phyloP scores from a whole-genome alignment of 371 early-diverging fungal genomes.

The Funneliformis caledonium region DNA sequence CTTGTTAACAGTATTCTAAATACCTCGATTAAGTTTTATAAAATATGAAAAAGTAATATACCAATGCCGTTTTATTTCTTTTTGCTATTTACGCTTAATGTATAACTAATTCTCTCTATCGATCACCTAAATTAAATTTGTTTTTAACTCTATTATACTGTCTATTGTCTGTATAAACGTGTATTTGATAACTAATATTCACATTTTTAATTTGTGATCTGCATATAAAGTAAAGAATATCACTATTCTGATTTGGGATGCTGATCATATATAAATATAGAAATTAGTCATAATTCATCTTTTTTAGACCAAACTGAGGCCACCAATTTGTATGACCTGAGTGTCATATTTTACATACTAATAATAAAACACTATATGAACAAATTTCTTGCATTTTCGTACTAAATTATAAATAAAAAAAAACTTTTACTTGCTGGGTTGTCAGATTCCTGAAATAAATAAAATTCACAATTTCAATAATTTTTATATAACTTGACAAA shows the following conservation, averaged over 20 bases:
- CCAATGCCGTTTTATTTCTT: no score
- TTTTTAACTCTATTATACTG: no score
- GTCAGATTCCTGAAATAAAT: not conserved
- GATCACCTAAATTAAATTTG: no score
- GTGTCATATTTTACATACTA: not conserved
- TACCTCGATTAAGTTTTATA: no score
- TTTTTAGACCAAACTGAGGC: not conserved
- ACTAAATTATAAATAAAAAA: not conserved
- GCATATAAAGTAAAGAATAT: not conserved
- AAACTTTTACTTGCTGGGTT: not conserved
- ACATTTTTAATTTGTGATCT: not conserved
- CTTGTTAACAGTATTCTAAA: no score
- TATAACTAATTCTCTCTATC: no score
- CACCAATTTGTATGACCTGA: not conserved
- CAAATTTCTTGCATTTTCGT: not conserved
- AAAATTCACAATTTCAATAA: not conserved
- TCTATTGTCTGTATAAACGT: no score
- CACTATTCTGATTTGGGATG: no score
- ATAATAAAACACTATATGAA: not conserved
- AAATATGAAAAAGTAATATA: no score
- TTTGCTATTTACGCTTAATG: no score
- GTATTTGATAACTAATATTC: no score
- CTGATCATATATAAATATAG: not conserved
- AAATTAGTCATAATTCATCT: not conserved
- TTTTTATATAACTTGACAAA: no score